These are phyloP conservation scores for Rhododendron henanense DNA, from an alignment of 148 eudicot genomes.

Conservation along the genomic window DNA sequence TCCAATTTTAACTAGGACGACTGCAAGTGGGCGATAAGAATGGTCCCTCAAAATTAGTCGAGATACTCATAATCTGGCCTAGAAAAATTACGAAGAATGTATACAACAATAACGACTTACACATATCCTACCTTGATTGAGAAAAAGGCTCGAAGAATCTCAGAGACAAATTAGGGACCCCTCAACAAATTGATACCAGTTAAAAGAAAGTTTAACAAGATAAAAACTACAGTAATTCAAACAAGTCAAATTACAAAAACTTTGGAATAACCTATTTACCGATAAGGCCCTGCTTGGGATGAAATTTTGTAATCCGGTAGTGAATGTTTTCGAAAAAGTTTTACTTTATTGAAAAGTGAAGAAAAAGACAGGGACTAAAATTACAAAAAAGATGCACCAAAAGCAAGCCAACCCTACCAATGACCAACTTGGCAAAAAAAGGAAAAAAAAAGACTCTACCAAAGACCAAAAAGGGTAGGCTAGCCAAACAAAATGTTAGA, in stretches of 20 bases:
- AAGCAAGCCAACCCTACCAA: neutral
- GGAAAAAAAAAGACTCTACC: no score
- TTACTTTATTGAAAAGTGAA: neutral
- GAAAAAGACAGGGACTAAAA: neutral
- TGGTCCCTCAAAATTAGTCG: no score
- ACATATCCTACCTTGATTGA: no score
- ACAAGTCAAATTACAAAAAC: neutral
- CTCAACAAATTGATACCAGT: neutral
- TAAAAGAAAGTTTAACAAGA: neutral
- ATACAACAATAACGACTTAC: no score
- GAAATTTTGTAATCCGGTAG: neutral
- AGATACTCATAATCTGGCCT: no score
- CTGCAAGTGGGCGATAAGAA: no score
- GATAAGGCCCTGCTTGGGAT: no score
- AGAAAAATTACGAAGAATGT: no score
- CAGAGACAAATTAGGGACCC: neutral
- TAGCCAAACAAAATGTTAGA: neutral
- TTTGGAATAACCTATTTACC: no score
- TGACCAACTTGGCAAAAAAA: neutral
- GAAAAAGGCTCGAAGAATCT: neutral
- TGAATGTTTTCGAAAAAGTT: no score
- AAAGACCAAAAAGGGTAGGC: neutral
- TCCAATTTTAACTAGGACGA: no score
- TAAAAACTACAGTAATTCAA: neutral
- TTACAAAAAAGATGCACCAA: no score